These are phyloP conservation scores for Elymus sibiricus DNA, from an alignment of 176 grass and related monocot species.

Conservation along the genomic window DNA sequence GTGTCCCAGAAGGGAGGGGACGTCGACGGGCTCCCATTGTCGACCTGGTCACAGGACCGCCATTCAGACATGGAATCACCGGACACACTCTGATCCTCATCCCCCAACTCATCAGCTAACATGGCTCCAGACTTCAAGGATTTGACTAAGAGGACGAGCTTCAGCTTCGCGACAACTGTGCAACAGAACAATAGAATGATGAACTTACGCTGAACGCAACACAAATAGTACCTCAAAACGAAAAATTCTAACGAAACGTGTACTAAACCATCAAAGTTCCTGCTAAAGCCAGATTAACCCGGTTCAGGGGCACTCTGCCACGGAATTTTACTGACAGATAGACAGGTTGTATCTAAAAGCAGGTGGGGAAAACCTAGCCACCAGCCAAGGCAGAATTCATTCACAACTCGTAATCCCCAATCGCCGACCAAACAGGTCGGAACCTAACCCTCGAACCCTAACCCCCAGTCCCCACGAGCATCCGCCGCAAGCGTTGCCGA, in stretches of 20 bases:
- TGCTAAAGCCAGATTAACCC: neutral
- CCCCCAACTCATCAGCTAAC: slow-evolving; percentile 36
- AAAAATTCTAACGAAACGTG: neutral
- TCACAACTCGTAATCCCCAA: neutral
- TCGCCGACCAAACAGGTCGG: neutral
- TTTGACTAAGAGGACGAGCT: neutral
- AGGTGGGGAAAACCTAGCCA: neutral
- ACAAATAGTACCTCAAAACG: neutral
- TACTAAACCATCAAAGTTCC: neutral
- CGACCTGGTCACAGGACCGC: slow-evolving; percentile 58
- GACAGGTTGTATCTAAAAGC: slow-evolving; percentile 3
- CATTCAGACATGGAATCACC: slow-evolving; percentile 49
- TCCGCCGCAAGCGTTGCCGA: slow-evolving; percentile 4
- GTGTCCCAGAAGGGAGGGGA: slow-evolving; percentile 70
- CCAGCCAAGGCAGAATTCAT: neutral
- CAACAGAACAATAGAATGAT: slow-evolving; percentile 10
- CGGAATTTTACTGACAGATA: neutral
- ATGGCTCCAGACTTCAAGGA: slow-evolving; percentile 46
- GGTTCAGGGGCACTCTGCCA: neutral
- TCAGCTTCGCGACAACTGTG: slow-evolving; percentile 12
- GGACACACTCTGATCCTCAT: slow-evolving; percentile 25
- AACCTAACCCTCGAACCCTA: slow-evolving; percentile 25
- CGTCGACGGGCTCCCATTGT: slow-evolving; percentile 74
- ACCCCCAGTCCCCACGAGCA: neutral
- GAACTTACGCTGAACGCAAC: neutral